Conservation (phyloP, 202 grass and related monocot genomes). For the Carex arenaria region DNA sequence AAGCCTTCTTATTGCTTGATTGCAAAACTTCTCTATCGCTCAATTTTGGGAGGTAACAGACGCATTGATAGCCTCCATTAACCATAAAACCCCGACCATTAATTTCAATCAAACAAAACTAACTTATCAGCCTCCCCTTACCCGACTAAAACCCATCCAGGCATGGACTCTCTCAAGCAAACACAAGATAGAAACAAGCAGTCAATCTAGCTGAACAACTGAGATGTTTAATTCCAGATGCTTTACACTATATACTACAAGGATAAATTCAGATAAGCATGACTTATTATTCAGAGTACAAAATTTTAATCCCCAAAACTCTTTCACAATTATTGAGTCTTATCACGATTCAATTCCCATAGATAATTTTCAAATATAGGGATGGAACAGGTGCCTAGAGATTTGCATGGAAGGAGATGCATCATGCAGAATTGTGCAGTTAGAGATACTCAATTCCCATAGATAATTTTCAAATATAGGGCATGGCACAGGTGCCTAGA, state of each 20-base stretch:
- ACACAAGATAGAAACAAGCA: no score
- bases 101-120: no score
- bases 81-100: no score
- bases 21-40: no score
- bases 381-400: neutral
- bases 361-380: neutral
- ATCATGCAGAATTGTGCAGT: neutral
- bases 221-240: neutral
- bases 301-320: neutral
- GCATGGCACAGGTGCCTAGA: neutral
- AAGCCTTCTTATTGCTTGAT: no score
- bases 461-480: neutral
- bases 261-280: neutral
- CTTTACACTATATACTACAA: neutral
- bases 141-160: no score
- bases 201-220: neutral
- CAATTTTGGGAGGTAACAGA: no score
- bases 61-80: no score
- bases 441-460: neutral
- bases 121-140: no score
- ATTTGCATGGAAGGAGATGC: neutral
- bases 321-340: neutral
- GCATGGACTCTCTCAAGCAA: no score
- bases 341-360: neutral
- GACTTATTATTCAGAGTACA: neutral